Percentiles rank a stretch among this genome's conserved stretches.
phyloP scores from a whole-genome alignment of 257 asterid species.

The Primulina tabacum region DNA sequence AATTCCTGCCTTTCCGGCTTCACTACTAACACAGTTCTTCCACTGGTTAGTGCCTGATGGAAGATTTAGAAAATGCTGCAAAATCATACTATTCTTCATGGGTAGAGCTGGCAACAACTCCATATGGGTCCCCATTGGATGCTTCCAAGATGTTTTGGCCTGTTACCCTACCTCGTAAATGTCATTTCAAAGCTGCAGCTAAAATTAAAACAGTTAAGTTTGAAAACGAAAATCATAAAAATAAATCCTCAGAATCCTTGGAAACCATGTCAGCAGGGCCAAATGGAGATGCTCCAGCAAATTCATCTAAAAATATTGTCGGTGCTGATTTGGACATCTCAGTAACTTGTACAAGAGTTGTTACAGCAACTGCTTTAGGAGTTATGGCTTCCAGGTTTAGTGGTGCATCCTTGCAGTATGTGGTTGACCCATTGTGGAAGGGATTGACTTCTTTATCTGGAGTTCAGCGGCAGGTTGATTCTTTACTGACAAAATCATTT shows the following conservation, averaged over 20 bases:
- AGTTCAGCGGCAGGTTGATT: conserved; percentile 90
- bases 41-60: conserved; percentile 64
- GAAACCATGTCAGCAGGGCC: conserved; percentile 50
- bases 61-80: conserved; percentile 75
- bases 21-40: conserved; percentile 24
- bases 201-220: conserved; percentile 82
- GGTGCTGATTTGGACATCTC: conserved; percentile 91
- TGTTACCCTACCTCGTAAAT: conserved; percentile 89
- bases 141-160: conserved; percentile 97
- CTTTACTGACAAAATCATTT: conserved; percentile 19
- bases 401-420: conserved; percentile 57
- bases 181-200: conserved; percentile 95
- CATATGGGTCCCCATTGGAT: conserved; percentile 85
- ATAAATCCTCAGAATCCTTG: conserved; percentile 40
- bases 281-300: conserved; percentile 59
- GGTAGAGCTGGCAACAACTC: conserved; percentile 91
- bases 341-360: conserved; percentile 83
- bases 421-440: conserved; percentile 77
- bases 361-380: conserved; percentile 86
- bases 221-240: conserved; percentile 54
- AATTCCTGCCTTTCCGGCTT: conserved; percentile 11
- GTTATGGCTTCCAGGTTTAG: conserved; percentile 74
- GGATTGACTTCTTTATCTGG: conserved; percentile 85
- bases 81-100: conserved; percentile 74
- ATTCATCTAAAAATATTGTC: conserved; percentile 70